phyloP scores from a whole-genome alignment of 2,329 filamentous ascomycete genomes.

The Ophiostoma perfectum region DNA sequence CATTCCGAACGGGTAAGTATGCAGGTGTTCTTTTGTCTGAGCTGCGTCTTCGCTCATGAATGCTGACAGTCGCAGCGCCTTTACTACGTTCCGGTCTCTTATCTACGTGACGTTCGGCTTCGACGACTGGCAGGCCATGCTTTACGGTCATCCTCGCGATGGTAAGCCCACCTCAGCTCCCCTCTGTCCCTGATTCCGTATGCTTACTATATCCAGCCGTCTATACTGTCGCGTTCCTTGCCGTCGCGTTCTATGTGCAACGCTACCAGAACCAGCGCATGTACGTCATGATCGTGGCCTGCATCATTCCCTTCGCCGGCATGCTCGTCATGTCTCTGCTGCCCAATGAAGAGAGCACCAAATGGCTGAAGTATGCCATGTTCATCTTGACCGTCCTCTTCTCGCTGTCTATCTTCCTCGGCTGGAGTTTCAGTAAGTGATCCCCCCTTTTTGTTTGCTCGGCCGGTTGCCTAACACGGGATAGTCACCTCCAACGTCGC shows the following conservation, averaged over 20 bases:
- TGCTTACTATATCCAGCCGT: neutral
- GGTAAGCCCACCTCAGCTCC: neutral
- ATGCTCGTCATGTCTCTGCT: neutral
- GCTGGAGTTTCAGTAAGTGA: neutral
- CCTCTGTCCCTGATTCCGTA: too few species aligned
- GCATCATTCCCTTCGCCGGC: neutral
- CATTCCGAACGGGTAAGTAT: neutral
- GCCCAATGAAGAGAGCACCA: neutral
- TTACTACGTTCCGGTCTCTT: neutral
- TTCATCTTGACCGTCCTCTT: neutral
- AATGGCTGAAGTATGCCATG: neutral
- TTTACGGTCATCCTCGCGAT: neutral
- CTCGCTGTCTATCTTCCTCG: neutral
- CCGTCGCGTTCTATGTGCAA: neutral
- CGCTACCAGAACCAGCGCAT: neutral
- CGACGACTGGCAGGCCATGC: neutral
- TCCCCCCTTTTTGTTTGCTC: neutral
- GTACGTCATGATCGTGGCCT: constrained; percentile 1
- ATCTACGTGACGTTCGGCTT: neutral
- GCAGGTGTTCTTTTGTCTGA: too few species aligned
- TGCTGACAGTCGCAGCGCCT: neutral
- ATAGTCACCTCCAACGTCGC: neutral
- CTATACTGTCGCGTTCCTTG: neutral
- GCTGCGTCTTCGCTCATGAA: too few species aligned
- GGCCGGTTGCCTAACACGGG: neutral